A percentile compares a stretch with the other conserved stretches of the same genome.
Evolutionary conservation across 73 alveolate species (phyloP).

Genomic region (Durusdinium trenchii): DNA sequence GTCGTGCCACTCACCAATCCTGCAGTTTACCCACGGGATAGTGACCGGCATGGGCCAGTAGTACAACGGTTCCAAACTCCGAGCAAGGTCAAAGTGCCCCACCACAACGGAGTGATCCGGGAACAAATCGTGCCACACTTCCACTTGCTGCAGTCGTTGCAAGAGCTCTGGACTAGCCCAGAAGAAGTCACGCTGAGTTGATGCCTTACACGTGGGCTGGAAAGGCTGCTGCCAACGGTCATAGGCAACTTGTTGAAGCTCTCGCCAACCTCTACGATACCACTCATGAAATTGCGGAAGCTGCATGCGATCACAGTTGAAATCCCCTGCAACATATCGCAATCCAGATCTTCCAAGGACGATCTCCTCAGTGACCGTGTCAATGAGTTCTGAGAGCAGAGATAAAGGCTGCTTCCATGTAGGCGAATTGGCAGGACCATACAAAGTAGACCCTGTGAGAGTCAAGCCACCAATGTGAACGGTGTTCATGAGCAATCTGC

Average conservation of each 20-base stretch:
- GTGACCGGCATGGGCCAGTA: background rate
- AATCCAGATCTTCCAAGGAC: background rate
- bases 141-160: background rate
- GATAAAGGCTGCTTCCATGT: too few relatives aligned
- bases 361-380: background rate
- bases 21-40: background rate
- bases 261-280: background rate
- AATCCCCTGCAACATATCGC: background rate
- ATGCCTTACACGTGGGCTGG: background rate
- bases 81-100: background rate
- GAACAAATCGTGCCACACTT: background rate
- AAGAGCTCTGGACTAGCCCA: background rate
- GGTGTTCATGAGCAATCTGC: background rate
- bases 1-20: background rate
- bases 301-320: background rate
- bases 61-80: background rate
- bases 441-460: too few relatives aligned
- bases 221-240: background rate
- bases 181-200: background rate
- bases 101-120: background rate
- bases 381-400: background rate
- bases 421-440: too few relatives aligned
- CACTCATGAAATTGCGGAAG: background rate
- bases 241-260: background rate
- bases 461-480: background rate